Base-by-base conservation (phyloP, 345 rosid genomes). In the Rhizophora apiculata region DNA sequence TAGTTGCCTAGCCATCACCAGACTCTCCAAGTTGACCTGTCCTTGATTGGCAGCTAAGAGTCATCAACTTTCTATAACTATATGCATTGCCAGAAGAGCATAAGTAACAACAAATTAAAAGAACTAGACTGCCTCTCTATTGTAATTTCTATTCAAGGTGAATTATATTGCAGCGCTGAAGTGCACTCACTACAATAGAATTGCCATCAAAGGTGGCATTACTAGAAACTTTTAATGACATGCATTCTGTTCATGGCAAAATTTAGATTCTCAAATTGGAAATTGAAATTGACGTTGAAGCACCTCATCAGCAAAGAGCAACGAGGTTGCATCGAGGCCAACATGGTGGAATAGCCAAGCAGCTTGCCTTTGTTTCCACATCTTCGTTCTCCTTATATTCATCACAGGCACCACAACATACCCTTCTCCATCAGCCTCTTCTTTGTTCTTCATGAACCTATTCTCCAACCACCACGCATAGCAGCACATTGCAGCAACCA, bases 261-360 rank as follows among this genome's bases (percentile, higher is more conserved):
- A 10, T 10, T 55, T 55, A 22, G 18, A 22, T 10, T 21, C 18
- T 43, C 49, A 43, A 56, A 56, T 24, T 56, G 18, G 30, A 56
- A 15, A 8, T 22, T 22, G 2, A 15, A 56, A 56, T 15, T 8
- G 15, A 22, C n/a, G n/a, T 27, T 15, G 21, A 53, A 36, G 46
- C 75, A 88, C 93, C 90, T 86, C 93, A 34, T 88, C 85, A 1
- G 87, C 83, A 77, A 88, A 88, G 66, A 88, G 83, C 76, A 88
- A 73, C 0, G 93, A 79, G 20, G 76, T 49, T 29, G 81, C 79
- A 67, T 88, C 86, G 20, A 88, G 81, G 61, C 85, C 93, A 56
- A 83, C 80, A 64, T 82, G 85, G 68, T 76, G 82, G 70, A 86
- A 86, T 51, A 88, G 84, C 90, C 90, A 88, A 72, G 90, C 90